These are phyloP conservation scores for Chlorella sp. DNA, from an alignment of 139 green algal genomes.

Conservation along the genomic window DNA sequence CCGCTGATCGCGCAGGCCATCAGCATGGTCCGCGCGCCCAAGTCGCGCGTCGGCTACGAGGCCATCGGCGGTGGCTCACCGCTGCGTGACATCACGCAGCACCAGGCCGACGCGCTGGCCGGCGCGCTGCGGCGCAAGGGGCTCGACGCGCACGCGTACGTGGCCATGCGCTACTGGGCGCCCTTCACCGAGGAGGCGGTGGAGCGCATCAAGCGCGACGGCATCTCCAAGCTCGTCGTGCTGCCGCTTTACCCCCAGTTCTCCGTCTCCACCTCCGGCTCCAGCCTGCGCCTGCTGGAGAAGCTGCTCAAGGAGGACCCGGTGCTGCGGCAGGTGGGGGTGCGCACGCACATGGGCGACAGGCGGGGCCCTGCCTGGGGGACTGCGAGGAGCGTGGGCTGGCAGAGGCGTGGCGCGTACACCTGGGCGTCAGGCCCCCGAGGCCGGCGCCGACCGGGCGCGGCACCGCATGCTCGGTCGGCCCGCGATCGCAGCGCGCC, in stretches of 20 bases:
- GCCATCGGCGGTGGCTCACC: slow-evolving; percentile 96
- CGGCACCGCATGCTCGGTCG: background rate
- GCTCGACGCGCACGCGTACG: slow-evolving; percentile 79
- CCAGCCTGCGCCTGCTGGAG: slow-evolving; percentile 91
- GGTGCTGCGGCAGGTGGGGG: slow-evolving; percentile 15
- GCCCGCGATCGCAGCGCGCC: background rate
- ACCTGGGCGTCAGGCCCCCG: too few relatives aligned
- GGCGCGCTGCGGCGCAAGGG: slow-evolving; percentile 50
- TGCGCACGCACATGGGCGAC: background rate
- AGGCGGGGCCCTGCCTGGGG: background rate
- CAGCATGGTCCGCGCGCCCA: slow-evolving; percentile 84
- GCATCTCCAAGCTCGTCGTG: slow-evolving; percentile 86
- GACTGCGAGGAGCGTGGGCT: too few relatives aligned
- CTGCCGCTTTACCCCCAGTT: slow-evolving; percentile 98
- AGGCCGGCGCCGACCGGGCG: too few relatives aligned
- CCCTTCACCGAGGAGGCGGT: slow-evolving; percentile 89
- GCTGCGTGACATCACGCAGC: slow-evolving; percentile 92
- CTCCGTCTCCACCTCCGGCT: slow-evolving; percentile 93
- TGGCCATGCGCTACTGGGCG: slow-evolving; percentile 99
- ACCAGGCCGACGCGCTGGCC: slow-evolving; percentile 85
- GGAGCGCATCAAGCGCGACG: slow-evolving; percentile 76
- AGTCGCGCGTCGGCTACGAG: slow-evolving; percentile 89
- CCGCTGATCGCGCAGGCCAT: slow-evolving; percentile 82
- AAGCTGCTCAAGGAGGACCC: slow-evolving; percentile 65
- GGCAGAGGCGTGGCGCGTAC: too few relatives aligned